phyloP scores from a whole-genome alignment of 768 basidiomycete genomes.

The Kwoniella sp. region DNA sequence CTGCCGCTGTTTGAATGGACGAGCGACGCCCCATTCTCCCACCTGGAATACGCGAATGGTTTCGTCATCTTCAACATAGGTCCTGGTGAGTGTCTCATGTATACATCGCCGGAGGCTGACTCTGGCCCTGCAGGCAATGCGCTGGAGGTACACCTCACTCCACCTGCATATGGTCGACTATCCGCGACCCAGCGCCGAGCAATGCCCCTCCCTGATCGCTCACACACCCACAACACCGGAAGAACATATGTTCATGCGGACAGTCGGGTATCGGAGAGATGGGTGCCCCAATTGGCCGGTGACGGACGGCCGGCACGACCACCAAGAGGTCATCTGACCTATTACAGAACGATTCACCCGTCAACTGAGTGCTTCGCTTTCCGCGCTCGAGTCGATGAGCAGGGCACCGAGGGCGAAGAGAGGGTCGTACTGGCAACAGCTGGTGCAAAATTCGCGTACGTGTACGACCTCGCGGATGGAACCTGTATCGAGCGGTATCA shows the following conservation, averaged over 20 bases:
- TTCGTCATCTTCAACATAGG: slow-evolving; percentile 31
- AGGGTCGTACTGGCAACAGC: slow-evolving; percentile 27
- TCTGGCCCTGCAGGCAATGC: slow-evolving; percentile 6
- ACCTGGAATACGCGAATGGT: slow-evolving; percentile 36
- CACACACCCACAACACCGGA: slow-evolving; percentile 4
- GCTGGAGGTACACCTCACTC: slow-evolving; percentile 33
- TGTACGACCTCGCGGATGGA: slow-evolving; percentile 17
- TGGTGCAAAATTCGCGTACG: slow-evolving; percentile 25
- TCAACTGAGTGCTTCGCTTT: slow-evolving; percentile 32
- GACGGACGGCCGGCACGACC: no score
- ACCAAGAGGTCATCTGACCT: slow-evolving; percentile 31
- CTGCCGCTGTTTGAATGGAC: slow-evolving; percentile 17
- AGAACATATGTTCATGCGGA: no score
- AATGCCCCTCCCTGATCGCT: neutral
- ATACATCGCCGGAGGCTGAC: neutral
- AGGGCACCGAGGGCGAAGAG: slow-evolving; percentile 23
- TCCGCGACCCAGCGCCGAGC: neutral
- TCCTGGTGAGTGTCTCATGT: slow-evolving; percentile 17
- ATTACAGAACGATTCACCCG: slow-evolving; percentile 24
- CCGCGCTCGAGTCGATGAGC: slow-evolving; percentile 29
- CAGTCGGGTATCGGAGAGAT: no score
- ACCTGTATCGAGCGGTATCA: neutral
- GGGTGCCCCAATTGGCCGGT: no score
- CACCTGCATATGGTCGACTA: slow-evolving; percentile 16
- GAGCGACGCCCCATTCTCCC: slow-evolving; percentile 18